Evolutionary conservation across 2,329 filamentous ascomycete species (phyloP).

Genomic region (Didymella lethalis): DNA sequence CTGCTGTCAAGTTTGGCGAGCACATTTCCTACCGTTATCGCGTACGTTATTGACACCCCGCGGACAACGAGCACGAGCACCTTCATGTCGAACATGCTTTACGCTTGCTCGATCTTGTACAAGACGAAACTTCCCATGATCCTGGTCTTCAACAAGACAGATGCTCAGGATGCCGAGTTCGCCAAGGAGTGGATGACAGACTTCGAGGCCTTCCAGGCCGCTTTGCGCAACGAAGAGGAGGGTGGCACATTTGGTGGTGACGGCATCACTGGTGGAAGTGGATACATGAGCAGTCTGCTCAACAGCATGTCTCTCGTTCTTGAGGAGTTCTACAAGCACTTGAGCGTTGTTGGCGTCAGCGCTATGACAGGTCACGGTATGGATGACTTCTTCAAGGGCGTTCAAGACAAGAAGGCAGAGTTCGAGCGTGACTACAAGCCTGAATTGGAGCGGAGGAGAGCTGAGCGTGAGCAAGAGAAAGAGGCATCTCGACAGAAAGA

Average conservation of each 20-base stretch:
- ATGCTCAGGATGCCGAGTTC: conserved; percentile 88
- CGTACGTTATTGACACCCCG: conserved; percentile 97
- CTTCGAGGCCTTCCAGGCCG: conserved; percentile 93
- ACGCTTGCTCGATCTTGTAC: conserved; percentile 97
- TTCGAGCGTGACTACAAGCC: conserved; percentile 92
- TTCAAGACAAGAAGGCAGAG: conserved; percentile 84
- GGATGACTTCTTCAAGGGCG: conserved; percentile 91
- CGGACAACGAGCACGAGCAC: conserved; percentile 91
- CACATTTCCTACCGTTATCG: conserved; percentile 94
- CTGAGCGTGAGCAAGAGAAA: conserved; percentile 79
- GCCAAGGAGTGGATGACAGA: conserved; percentile 99
- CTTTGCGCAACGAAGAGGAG: conserved; percentile 81
- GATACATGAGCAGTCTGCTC: conserved; percentile 94
- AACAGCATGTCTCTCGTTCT: conserved; percentile 98
- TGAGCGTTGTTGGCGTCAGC: conserved; percentile 92
- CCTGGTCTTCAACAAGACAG: conserved; percentile 98
- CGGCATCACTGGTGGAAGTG: conserved; percentile 73
- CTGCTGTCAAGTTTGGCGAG: conserved; percentile 91
- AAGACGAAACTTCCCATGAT: conserved; percentile 99
- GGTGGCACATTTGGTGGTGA: conserved; percentile 79
- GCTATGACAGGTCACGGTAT: conserved; percentile 91
- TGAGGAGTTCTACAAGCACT: conserved; percentile 95
- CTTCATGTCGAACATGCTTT: conserved; percentile 99
- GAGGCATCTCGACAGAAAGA: conserved; percentile 77
- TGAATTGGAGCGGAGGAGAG: conserved; percentile 80